phyloP scores from a whole-genome alignment of 768 basidiomycete genomes.

The Candolleomyces efflorescens region DNA sequence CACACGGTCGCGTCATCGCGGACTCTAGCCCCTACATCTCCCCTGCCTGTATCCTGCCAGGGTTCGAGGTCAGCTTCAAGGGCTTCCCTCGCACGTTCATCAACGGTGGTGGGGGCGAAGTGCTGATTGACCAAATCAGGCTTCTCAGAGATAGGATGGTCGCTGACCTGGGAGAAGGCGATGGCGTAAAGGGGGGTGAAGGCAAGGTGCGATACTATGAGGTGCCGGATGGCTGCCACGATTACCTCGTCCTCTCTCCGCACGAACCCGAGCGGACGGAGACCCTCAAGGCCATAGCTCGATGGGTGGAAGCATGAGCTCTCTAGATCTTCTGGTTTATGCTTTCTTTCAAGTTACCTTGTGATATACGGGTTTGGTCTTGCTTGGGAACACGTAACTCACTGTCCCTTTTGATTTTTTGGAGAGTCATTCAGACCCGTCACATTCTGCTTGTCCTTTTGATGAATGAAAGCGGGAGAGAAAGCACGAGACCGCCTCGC shows the following conservation, averaged over 20 bases:
- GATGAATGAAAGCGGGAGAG: too few relatives aligned
- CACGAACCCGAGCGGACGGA: conserved; percentile 51
- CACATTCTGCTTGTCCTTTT: too few relatives aligned
- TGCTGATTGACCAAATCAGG: conserved; percentile 48
- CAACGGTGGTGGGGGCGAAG: conserved; percentile 52
- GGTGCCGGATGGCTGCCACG: conserved; percentile 49
- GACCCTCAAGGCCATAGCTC: conserved; percentile 43
- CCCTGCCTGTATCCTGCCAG: conserved; percentile 44
- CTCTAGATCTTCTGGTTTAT: neutral
- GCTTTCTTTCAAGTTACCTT: neutral
- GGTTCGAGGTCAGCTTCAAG: conserved; percentile 37
- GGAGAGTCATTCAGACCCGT: too few relatives aligned
- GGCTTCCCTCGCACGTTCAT: conserved; percentile 63
- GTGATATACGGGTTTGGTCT: too few relatives aligned
- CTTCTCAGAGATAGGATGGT: conserved; percentile 46
- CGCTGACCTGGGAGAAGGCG: conserved; percentile 44
- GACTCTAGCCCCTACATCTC: conserved; percentile 53
- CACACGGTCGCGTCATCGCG: conserved; percentile 42
- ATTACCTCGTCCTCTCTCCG: conserved; percentile 45
- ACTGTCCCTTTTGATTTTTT: too few relatives aligned
- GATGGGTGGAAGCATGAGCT: conserved; percentile 34
- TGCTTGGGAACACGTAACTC: too few relatives aligned
- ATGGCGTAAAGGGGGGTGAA: conserved; percentile 31
- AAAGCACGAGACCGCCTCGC: neutral
- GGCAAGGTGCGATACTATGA: conserved; percentile 46